These are phyloP conservation scores for Venturiaceae sp. DNA, from an alignment of 2,329 filamentous ascomycete species.

Conservation along the genomic window DNA sequence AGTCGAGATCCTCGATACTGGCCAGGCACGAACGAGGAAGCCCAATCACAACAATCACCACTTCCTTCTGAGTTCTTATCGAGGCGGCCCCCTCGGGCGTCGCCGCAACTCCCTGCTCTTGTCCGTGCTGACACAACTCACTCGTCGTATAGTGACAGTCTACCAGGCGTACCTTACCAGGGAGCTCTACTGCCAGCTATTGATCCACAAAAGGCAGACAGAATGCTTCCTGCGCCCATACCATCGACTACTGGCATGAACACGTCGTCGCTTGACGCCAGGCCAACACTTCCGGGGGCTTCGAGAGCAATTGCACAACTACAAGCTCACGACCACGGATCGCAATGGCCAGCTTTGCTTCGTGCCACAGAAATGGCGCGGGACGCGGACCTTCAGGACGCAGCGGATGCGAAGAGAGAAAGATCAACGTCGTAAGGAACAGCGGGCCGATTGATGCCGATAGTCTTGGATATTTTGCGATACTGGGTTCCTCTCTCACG, in stretches of 20 bases:
- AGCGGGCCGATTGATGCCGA: neutral
- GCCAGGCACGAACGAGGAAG: neutral
- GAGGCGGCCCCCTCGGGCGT: neutral
- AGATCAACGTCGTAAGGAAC: neutral
- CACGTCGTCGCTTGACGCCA: slow-evolving; percentile 13
- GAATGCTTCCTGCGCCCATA: slow-evolving; percentile 27
- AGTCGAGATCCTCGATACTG: neutral
- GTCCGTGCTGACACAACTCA: slow-evolving; percentile 28
- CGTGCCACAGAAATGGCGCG: slow-evolving; percentile 27
- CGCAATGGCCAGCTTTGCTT: slow-evolving; percentile 23
- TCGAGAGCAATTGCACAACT: neutral
- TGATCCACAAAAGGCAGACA: slow-evolving; percentile 23
- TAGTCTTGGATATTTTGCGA: slow-evolving; percentile 8
- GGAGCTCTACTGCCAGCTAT: slow-evolving; percentile 20
- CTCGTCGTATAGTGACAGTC: slow-evolving; percentile 25
- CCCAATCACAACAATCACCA: neutral
- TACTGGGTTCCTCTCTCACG: neutral
- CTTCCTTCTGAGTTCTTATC: neutral
- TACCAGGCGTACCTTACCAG: slow-evolving; percentile 15
- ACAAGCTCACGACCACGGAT: slow-evolving; percentile 15
- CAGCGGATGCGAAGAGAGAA: neutral
- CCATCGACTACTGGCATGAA: slow-evolving; percentile 18
- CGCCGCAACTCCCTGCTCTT: slow-evolving; percentile 16
- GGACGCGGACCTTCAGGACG: slow-evolving; percentile 16
- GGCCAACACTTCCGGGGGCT: slow-evolving; percentile 7